Conservation (phyloP, 805 yeast genomes). For the Saturnispora halmiae region DNA sequence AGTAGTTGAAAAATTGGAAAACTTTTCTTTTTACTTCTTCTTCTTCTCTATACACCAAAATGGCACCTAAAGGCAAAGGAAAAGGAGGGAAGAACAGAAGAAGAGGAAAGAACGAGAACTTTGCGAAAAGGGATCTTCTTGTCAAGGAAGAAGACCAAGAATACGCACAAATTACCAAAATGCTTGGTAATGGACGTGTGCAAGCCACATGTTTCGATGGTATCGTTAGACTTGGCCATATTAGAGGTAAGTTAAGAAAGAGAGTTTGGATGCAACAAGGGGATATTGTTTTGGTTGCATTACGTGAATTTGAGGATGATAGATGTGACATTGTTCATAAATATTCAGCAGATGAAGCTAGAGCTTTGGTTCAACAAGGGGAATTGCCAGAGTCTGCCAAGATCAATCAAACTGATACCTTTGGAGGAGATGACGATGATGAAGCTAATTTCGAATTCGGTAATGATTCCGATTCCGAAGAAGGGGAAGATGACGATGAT, state of each 20-base stretch:
- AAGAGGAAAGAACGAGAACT: conserved; percentile 95
- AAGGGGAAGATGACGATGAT: conserved; percentile 56
- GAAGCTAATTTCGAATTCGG: conserved; percentile 98
- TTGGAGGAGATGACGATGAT: conserved; percentile 93
- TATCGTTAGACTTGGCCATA: conserved; percentile 87
- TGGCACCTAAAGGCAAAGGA: conserved; percentile 34
- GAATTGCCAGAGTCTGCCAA: conserved; percentile 96
- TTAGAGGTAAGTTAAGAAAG: conserved; percentile 98
- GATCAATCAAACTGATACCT: conserved; percentile 95
- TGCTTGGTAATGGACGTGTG: conserved; percentile 97
- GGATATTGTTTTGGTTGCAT: conserved; percentile 89
- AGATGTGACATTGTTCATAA: conserved; percentile 97
- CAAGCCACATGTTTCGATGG: conserved; percentile 96
- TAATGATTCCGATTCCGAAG: conserved; percentile 60
- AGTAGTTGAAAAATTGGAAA: background rate
- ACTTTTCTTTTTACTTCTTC: background rate
- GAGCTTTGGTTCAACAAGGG: conserved; percentile 89
- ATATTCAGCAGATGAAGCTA: conserved; percentile 95
- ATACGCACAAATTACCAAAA: conserved; percentile 95
- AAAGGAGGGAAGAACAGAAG: conserved; percentile 90
- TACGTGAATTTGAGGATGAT: conserved; percentile 97
- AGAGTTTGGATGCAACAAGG: conserved; percentile 99
- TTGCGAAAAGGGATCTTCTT: conserved; percentile 89
- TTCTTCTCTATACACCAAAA: conserved; percentile 17
- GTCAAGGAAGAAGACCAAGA: conserved; percentile 96